These are phyloP conservation scores for Penicillium polonicum DNA, from an alignment of 2,329 filamentous ascomycete species.

Conservation along the genomic window DNA sequence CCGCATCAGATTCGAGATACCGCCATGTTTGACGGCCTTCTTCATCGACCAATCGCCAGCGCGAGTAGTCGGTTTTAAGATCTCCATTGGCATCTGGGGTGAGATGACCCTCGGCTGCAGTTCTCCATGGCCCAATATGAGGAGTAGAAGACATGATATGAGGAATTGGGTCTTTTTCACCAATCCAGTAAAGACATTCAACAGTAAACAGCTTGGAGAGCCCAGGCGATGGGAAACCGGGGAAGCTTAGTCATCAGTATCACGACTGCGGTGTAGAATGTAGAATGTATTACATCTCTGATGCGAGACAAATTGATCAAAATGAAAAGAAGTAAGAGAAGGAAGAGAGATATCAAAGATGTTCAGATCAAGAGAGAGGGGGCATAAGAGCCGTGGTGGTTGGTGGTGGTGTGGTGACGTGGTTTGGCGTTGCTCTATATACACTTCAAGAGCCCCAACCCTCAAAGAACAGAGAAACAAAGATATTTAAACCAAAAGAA, in stretches of 20 bases:
- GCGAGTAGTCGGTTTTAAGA: constrained; percentile 69
- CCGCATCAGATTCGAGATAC: constrained; percentile 73
- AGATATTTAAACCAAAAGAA: not conserved
- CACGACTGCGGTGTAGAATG: constrained; percentile 8
- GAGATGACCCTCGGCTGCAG: constrained; percentile 36
- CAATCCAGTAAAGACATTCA: not conserved
- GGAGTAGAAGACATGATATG: constrained; percentile 13
- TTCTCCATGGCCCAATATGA: constrained; percentile 39
- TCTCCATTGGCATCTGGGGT: constrained; percentile 37
- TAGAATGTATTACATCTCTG: not conserved
- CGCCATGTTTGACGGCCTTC: constrained; percentile 90
- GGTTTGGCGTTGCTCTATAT: not conserved
- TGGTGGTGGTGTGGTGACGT: not conserved
- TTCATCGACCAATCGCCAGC: constrained; percentile 84
- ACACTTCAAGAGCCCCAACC: not conserved
- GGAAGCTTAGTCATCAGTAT: constrained; percentile 13
- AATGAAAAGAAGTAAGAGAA: not conserved
- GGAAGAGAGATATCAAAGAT: not conserved
- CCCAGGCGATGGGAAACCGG: not conserved
- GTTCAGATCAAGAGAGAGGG: not conserved
- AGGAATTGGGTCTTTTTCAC: not conserved
- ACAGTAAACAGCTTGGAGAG: not conserved
- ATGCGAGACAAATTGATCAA: not conserved
- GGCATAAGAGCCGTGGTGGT: not conserved
- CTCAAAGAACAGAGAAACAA: not conserved